Evolutionary conservation across 306 rosid species (phyloP), one percentile per base, ranked within the genome.

Genomic region (Quercus agrifolia): DNA sequence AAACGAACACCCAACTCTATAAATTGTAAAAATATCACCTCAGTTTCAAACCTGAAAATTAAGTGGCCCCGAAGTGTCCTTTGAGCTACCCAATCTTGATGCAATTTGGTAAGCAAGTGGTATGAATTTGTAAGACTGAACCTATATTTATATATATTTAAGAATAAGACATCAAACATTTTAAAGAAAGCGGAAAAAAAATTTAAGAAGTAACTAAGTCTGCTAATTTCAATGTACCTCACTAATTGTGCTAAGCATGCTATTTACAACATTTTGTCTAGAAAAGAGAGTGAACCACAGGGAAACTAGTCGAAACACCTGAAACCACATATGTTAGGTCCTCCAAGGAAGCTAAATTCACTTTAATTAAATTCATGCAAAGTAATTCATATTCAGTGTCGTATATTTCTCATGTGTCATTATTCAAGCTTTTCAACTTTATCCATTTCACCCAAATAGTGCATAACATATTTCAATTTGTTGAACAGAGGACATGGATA

Each of bases 91-190:
- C 97, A 94, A 87, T 90, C 98, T 91, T 15, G 98, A 94, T 75
- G 98, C 98, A 86, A 94, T 91, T 87, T 94, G 98, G 87, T 94
- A 94, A 19, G 86, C 94, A 70, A 94, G 75, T 67, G 97, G 97
- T 78, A 94, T 81, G 79, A 94, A 92, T 83, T 94, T 94, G 87
- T 86, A 92, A 73, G 98, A 94, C 77, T 94, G 98, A 84, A 92
- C 97, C 98, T 94, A 83, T 66, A 77, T 8, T 41, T 75, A 66
- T 54, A 75, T 49, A 63, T 81, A 77, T 78, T 80, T 76, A 72
- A 56, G 63, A 83, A 68, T 30, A 38, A 79, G 41, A 66, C 62
- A 78, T 18, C 62, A 63, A 23, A 46, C n/a, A 30, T 17, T 80
- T 49, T 73, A n/a, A 54, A 38, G 14, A 25, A 71, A 55, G 35